Conservation (phyloP, 345 rosid genomes). For the Aquilaria yunnanensis region DNA sequence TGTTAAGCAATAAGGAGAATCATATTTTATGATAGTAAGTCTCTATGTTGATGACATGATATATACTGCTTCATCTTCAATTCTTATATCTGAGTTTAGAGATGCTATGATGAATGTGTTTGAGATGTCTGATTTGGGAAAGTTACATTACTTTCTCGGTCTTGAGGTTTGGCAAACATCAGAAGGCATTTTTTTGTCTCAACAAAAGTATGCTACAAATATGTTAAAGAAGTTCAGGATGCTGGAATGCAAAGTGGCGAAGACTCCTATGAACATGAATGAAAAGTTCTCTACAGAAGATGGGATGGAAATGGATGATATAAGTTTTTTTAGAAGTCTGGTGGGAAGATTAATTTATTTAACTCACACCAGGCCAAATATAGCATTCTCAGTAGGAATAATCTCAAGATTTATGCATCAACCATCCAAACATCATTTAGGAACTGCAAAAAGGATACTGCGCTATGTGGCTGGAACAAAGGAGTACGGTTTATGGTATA, state of each 20-base stretch:
- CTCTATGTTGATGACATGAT: conserved; percentile 1
- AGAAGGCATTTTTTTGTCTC: background rate
- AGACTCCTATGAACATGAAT: background rate
- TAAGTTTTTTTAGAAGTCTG: background rate
- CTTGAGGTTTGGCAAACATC: background rate
- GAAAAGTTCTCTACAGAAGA: background rate
- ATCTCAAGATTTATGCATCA: background rate
- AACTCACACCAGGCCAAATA: background rate
- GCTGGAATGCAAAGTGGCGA: background rate
- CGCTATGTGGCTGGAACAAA: background rate
- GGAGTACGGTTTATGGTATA: background rate
- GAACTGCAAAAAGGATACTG: background rate
- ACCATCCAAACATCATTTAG: background rate
- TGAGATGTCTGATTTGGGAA: background rate
- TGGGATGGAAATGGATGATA: background rate
- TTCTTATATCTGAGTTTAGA: background rate
- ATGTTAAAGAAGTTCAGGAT: background rate
- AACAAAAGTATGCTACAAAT: conserved; percentile 1
- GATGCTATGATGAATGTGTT: no score
- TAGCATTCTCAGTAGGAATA: background rate
- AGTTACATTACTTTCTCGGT: background rate
- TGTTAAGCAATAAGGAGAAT: background rate
- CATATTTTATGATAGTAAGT: background rate
- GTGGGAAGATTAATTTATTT: conserved; percentile 1
- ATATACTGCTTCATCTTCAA: background rate